Percentiles rank a stretch among this genome's conserved stretches.
These are phyloP conservation scores for Solanum acaule DNA, from an alignment of 257 asterid genomes.

Conservation along the genomic window DNA sequence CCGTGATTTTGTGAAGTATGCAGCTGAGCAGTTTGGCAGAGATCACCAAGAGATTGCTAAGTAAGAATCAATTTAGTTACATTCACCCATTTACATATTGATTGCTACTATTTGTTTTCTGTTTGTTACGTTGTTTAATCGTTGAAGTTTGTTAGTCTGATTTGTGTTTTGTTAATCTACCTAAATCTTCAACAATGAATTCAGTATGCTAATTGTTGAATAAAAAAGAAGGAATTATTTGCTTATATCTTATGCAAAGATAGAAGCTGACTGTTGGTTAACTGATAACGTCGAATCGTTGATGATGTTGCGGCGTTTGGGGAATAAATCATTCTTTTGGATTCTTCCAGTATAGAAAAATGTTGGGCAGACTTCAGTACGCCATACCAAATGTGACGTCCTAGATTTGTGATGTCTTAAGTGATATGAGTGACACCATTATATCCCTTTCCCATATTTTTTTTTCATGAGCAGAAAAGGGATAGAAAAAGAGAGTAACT, in stretches of 20 bases:
- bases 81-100: neutral
- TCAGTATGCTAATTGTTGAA: neutral
- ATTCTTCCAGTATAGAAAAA: neutral
- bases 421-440: neutral
- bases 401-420: neutral
- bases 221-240: neutral
- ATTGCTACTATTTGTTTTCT: neutral
- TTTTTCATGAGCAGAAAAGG: neutral
- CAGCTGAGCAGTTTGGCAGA: conserved; percentile 57
- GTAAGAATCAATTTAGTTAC: conserved; percentile 27
- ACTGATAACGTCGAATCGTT: neutral
- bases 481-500: neutral
- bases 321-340: neutral
- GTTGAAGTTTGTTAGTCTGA: neutral
- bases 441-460: neutral
- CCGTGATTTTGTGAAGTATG: conserved; percentile 50
- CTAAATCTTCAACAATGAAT: neutral
- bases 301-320: neutral
- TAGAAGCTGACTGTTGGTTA: neutral
- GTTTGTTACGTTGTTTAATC: neutral
- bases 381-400: neutral
- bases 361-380: neutral
- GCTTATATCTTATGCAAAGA: no score
- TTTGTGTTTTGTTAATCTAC: neutral
- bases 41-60: conserved; percentile 63